A percentile compares a stretch with the other conserved stretches of the same genome.
Conservation (phyloP, 805 yeast genomes). For the Wickerhamomyces xylosicus region DNA sequence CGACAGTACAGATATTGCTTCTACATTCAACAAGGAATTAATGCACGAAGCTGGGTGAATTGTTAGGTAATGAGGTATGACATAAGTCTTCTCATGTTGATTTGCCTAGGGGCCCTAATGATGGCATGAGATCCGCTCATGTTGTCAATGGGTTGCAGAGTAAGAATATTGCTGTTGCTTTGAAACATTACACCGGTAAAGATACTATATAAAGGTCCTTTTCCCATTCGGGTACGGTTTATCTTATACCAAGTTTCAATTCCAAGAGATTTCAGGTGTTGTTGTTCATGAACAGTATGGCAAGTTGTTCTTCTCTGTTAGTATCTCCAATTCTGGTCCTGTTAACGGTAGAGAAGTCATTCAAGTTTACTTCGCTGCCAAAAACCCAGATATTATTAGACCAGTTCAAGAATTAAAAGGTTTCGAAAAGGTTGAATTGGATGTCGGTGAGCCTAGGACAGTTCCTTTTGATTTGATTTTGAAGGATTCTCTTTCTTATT, state of each 20-base stretch:
- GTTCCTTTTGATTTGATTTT: constrained; percentile 28
- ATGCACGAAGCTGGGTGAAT: constrained; percentile 33
- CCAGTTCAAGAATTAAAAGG: constrained; percentile 54
- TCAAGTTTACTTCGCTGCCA: constrained; percentile 39
- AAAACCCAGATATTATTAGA: constrained; percentile 27
- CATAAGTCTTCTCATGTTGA: constrained; percentile 43
- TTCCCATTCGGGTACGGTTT: constrained; percentile 59
- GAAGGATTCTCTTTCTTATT: constrained; percentile 43
- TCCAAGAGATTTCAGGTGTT: constrained; percentile 25
- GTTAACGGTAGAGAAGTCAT: constrained; percentile 41
- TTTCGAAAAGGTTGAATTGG: constrained; percentile 37
- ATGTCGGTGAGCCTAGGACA: constrained; percentile 31
- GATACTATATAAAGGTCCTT: constrained; percentile 38
- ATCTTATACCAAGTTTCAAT: constrained; percentile 43
- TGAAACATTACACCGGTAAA: constrained; percentile 50
- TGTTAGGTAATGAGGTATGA: constrained; percentile 44
- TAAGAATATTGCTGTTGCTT: constrained; percentile 37
- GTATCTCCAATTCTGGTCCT: constrained; percentile 38
- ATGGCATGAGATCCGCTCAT: constrained; percentile 49
- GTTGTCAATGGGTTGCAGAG: constrained; percentile 43
- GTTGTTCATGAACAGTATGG: constrained; percentile 18
- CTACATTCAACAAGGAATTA: constrained; percentile 41
- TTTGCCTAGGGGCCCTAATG: constrained; percentile 45
- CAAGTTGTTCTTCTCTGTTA: constrained; percentile 21
- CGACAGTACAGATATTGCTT: constrained; percentile 46